These are phyloP conservation scores for Microsporum ferrugineum DNA, from an alignment of 2,329 filamentous ascomycete genomes.

Conservation along the genomic window DNA sequence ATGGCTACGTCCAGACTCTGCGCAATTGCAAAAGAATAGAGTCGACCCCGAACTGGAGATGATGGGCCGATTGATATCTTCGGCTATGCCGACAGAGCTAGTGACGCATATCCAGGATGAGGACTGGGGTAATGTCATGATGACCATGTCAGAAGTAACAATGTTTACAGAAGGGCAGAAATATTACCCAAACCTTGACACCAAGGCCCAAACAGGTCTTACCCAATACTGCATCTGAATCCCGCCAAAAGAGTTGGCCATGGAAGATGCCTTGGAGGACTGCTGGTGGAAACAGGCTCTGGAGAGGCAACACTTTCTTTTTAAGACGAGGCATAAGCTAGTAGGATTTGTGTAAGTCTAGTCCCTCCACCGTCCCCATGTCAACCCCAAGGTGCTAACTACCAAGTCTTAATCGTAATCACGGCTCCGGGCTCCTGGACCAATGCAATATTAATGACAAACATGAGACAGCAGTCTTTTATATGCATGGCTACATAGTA, in stretches of 20 bases:
- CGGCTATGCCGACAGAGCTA: constrained; percentile 20
- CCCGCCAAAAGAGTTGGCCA: background rate
- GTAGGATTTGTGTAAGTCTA: background rate
- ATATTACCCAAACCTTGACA: constrained; percentile 21
- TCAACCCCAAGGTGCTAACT: background rate
- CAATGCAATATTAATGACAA: no score
- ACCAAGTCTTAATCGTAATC: background rate
- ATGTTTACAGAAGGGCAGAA: constrained; percentile 13
- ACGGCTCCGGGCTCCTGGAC: background rate
- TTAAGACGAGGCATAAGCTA: background rate
- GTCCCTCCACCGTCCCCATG: background rate
- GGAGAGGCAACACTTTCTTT: background rate
- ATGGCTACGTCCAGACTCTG: constrained; percentile 12
- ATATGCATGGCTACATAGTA: background rate
- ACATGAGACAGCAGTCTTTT: background rate
- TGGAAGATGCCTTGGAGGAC: background rate
- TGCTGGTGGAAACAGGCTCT: background rate
- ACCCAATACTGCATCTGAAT: background rate
- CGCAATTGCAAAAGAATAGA: constrained; percentile 15
- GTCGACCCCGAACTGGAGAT: constrained; percentile 21
- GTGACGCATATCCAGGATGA: constrained; percentile 22
- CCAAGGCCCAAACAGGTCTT: constrained; percentile 22
- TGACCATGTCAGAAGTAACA: constrained; percentile 17
- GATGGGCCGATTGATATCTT: constrained; percentile 20
- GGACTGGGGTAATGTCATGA: constrained; percentile 17